Base-by-base conservation (phyloP, 331 rosid genomes). In the Acacia concinna region DNA sequence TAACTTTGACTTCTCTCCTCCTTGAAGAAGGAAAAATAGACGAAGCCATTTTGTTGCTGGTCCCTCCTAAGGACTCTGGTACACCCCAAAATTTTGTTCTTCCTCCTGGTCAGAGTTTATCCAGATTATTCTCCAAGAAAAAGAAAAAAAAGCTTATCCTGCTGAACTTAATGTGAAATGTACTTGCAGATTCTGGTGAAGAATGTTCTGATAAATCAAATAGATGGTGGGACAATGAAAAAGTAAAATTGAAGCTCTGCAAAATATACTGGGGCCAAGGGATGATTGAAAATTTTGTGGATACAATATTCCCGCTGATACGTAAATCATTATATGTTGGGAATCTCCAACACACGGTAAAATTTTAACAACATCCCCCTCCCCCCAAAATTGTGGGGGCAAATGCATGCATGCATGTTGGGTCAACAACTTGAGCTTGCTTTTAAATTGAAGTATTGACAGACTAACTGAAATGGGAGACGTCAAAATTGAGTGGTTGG, bases 1-100 rank as follows among this genome's bases (percentile, higher is more conserved):
- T 94, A 65, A 81, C 87, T 76, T 86, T 92, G 88, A 89, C 96
- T 81, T 92, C 94, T 81, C 91, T 94, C 81, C 92, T 94, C 38
- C 89, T 94, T 67, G 97, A 92, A 83, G 94, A 94, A 81, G 90
- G 76, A 80, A 89, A 85, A 75, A 86, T 78, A 76, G 93, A 88
- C 77, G 97, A 94, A 80, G 98, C 94, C 66, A 87, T 91, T 80
- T 85, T 87, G 18, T 83, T 94, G 84, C 84, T 92, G 63, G 87
- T 93, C 82, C 97, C 95, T 78, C 94, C 92, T 18, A 78, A 79
- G 46, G 82, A 75, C 80, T 62, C 80, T 56, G 93, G 96, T 92
- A 85, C 65, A 73, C 74, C 71, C 70, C 52, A 46, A 43, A 72
- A 77, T 68, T 35, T 40, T 81, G 63, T 79, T 75, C 71, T 68